Evolutionary conservation across 805 yeast species (phyloP).

Genomic region (Scheffersomyces lignosus): DNA sequence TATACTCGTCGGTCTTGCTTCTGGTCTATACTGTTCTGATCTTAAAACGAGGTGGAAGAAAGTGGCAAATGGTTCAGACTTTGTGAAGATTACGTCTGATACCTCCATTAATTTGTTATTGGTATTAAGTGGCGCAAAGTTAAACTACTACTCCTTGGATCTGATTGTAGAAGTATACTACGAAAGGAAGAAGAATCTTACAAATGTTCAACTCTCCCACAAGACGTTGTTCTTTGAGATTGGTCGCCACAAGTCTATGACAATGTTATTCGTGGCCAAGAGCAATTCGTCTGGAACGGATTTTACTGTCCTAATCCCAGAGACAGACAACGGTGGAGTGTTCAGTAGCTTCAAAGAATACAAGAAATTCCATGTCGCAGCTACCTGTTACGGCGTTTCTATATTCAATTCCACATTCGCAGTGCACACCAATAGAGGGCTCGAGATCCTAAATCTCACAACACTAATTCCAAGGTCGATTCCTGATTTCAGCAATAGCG

Average conservation of each 20-base stretch:
- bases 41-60: slow-evolving; percentile 55
- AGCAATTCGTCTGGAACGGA: slow-evolving; percentile 42
- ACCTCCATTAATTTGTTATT: slow-evolving; percentile 56
- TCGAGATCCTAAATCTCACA: slow-evolving; percentile 62
- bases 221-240: slow-evolving; percentile 60
- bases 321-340: slow-evolving; percentile 53
- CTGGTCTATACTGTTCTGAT: slow-evolving; percentile 62
- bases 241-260: slow-evolving; percentile 67
- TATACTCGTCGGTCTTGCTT: slow-evolving; percentile 57
- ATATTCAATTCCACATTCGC: slow-evolving; percentile 67
- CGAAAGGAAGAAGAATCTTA: slow-evolving; percentile 35
- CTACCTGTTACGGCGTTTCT: slow-evolving; percentile 61
- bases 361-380: slow-evolving; percentile 49
- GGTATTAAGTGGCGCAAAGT: slow-evolving; percentile 55
- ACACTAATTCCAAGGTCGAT: slow-evolving; percentile 55
- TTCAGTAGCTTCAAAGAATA: slow-evolving; percentile 38
- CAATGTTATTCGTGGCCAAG: slow-evolving; percentile 56
- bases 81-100: slow-evolving; percentile 62
- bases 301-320: slow-evolving; percentile 60
- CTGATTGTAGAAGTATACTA: slow-evolving; percentile 60
- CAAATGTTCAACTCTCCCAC: slow-evolving; percentile 51
- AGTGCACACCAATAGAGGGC: slow-evolving; percentile 65
- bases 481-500: slow-evolving; percentile 49
- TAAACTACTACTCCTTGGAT: slow-evolving; percentile 64
- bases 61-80: slow-evolving; percentile 51